Percentiles rank a stretch among this genome's conserved stretches.
Conservation (phyloP, 2,329 filamentous ascomycete species). For the Tolypocladium album region DNA sequence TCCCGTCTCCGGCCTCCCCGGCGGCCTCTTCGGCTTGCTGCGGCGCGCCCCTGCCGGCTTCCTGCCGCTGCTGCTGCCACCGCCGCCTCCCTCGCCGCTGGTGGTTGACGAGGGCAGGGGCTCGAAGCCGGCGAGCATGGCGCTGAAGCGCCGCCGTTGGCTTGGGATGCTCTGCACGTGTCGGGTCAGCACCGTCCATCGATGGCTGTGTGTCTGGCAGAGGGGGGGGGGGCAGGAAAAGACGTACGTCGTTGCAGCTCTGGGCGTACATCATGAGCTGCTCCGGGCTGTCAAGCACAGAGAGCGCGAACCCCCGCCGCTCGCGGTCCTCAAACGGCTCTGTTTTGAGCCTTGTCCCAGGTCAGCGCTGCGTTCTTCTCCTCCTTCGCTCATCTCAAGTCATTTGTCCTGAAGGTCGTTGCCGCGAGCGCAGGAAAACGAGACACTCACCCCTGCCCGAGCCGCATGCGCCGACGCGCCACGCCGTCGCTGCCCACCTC, state of each 20-base stretch:
- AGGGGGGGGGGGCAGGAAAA: not conserved
- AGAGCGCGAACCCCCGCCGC: conserved; percentile 36
- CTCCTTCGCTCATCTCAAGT: not conserved
- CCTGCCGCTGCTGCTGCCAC: not conserved
- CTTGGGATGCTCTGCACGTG: conserved; percentile 39
- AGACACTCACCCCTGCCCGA: not conserved
- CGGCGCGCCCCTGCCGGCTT: not conserved
- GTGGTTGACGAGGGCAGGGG: conserved; percentile 4
- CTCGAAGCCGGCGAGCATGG: conserved; percentile 42
- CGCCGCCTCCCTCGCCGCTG: not conserved
- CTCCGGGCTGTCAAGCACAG: conserved; percentile 46
- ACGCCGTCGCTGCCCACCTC: conserved; percentile 3
- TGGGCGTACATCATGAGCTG: conserved; percentile 49
- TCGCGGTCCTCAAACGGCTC: conserved; percentile 33
- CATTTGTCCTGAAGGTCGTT: not conserved
- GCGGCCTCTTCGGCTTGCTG: not conserved
- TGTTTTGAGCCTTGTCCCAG: conserved; percentile 7
- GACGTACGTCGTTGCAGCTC: conserved; percentile 41
- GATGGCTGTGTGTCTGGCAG: not conserved
- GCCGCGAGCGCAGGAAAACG: not conserved
- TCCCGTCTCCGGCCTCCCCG: not conserved
- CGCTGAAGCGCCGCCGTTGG: conserved; percentile 45
- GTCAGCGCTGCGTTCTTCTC: not conserved
- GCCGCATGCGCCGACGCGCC: not conserved
- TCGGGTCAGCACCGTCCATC: not conserved